A percentile compares a stretch with the other conserved stretches of the same genome.
These are phyloP conservation scores for Penstemon davidsonii DNA, from an alignment of 257 asterid species.

Conservation along the genomic window DNA sequence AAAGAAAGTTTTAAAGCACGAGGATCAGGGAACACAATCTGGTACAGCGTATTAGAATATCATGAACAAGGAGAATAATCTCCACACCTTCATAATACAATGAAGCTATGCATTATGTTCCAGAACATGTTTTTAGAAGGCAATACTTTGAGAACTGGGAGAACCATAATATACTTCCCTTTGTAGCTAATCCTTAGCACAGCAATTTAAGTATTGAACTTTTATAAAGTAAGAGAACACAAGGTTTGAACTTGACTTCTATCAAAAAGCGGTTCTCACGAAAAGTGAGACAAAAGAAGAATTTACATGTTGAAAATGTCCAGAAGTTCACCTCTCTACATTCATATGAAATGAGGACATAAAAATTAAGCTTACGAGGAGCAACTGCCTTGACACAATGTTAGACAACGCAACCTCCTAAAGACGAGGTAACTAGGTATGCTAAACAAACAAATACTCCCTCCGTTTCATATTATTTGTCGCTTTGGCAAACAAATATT, in stretches of 20 bases:
- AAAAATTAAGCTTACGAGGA: slow-evolving; percentile 15
- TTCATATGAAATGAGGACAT: slow-evolving; percentile 6
- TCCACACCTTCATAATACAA: background rate
- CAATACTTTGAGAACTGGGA: background rate
- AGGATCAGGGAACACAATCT: slow-evolving; percentile 14
- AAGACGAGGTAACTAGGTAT: slow-evolving; percentile 15
- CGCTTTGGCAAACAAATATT: too few relatives aligned
- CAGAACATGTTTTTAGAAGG: too few relatives aligned
- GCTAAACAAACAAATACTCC: slow-evolving; percentile 3
- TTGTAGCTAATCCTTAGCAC: slow-evolving; percentile 13
- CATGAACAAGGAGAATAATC: background rate
- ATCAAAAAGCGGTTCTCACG: background rate
- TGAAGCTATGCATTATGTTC: too few relatives aligned
- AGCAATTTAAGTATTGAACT: slow-evolving; percentile 4
- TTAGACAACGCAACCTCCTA: slow-evolving; percentile 10
- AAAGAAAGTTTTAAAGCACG: slow-evolving; percentile 18
- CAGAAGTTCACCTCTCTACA: background rate
- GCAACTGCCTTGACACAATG: slow-evolving; percentile 12
- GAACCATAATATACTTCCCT: slow-evolving; percentile 13
- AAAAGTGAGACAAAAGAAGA: slow-evolving; percentile 19
- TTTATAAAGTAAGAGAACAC: slow-evolving; percentile 8
- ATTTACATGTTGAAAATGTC: background rate
- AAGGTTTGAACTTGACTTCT: background rate
- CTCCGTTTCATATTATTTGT: too few relatives aligned
- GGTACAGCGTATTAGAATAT: background rate